Conservation (phyloP, 371 early-diverging fungal genomes). For the Syncephalis plumigaleata region DNA sequence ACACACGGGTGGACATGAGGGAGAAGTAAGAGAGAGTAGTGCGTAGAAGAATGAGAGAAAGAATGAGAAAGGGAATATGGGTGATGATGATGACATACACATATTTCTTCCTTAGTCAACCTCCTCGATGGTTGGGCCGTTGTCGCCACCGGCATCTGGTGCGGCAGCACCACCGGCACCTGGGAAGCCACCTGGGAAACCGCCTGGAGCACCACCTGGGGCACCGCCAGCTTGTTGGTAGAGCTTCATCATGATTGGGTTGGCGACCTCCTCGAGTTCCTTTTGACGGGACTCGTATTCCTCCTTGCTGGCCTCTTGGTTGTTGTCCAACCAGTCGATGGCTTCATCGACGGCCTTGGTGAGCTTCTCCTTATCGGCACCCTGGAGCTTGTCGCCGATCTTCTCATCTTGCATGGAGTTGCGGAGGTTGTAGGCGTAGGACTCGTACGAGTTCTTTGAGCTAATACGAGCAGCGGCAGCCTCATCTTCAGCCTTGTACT, state of each 20-base stretch:
- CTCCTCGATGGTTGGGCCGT: conserved; percentile 25
- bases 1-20: no score
- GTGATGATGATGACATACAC: no score
- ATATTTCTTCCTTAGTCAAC: conserved; percentile 26
- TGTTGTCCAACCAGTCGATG: conserved; percentile 76
- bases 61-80: no score
- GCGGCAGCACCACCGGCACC: conserved; percentile 16
- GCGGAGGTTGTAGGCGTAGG: conserved; percentile 72
- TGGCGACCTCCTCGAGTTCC: conserved; percentile 84
- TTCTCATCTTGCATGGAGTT: conserved; percentile 75
- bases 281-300: conserved; percentile 87
- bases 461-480: conserved; percentile 54
- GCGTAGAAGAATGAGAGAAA: no score
- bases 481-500: conserved; percentile 92
- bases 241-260: conserved; percentile 90
- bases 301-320: conserved; percentile 83
- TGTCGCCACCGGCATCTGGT: conserved; percentile 19
- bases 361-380: conserved; percentile 72
- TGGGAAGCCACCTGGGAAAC: conserved; percentile 32
- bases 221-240: conserved; percentile 62
- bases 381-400: conserved; percentile 61
- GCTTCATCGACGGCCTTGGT: conserved; percentile 62
- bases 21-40: no score
- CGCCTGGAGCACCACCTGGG: conserved; percentile 41
- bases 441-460: conserved; percentile 68